phyloP scores from a whole-genome alignment of 192 early-diverging fungal species.

The Coemansia sp. region DNA sequence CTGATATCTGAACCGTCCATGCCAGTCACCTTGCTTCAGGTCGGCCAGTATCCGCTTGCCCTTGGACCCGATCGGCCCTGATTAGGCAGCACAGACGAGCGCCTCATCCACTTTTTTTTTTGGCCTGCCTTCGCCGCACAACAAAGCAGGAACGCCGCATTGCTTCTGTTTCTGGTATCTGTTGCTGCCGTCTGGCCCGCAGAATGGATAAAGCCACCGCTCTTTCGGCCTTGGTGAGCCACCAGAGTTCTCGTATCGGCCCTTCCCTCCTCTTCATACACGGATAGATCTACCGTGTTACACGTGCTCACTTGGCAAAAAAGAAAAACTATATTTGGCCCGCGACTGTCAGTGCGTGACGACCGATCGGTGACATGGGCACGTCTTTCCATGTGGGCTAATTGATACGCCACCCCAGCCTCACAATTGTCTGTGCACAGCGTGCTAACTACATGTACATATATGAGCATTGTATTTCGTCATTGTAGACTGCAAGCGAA shows the following conservation, averaged over 20 bases:
- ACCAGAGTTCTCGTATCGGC: not conserved
- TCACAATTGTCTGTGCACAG: not conserved
- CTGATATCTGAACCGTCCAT: not conserved
- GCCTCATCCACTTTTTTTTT: not conserved
- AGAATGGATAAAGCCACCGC: not conserved
- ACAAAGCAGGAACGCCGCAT: slow-evolving; percentile 2
- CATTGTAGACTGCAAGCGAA: not conserved
- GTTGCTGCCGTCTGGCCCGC: not conserved
- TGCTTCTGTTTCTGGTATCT: not conserved
- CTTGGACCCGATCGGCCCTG: not conserved
- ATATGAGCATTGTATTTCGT: not conserved
- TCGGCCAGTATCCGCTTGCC: not conserved
- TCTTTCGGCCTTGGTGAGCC: not conserved
- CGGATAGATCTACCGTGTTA: slow-evolving; percentile 4
- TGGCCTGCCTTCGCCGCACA: not conserved
- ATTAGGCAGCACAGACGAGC: not conserved
- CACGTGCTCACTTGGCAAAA: not conserved
- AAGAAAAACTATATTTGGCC: not conserved
- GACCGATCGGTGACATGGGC: not conserved
- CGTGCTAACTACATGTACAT: not conserved
- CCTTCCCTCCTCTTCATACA: not conserved
- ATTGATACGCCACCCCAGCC: not conserved
- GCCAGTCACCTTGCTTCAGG: not conserved
- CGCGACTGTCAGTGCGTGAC: not conserved
- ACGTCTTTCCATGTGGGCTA: not conserved